phyloP scores from a whole-genome alignment of 768 basidiomycete genomes.

The Boletus pseudopeckii region DNA sequence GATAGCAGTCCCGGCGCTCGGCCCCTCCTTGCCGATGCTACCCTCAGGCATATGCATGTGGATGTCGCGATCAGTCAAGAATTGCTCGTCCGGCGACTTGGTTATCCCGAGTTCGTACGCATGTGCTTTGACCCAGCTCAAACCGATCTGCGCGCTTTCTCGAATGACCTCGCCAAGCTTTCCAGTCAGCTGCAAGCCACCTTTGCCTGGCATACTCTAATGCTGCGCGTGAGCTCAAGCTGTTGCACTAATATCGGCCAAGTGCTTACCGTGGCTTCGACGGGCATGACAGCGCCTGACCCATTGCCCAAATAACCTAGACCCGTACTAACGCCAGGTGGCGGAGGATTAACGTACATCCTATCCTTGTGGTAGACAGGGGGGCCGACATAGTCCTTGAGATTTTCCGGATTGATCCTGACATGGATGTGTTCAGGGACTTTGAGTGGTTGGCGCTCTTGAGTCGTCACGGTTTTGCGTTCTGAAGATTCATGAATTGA shows the following conservation, averaged over 20 bases:
- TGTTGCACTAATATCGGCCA: not conserved
- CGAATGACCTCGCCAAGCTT: slow-evolving; percentile 98
- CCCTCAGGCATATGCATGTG: slow-evolving; percentile 98
- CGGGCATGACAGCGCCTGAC: slow-evolving; percentile 93
- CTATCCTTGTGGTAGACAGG: slow-evolving; percentile 94
- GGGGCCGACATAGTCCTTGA: slow-evolving; percentile 97
- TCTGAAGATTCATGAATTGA: slow-evolving; percentile 30
- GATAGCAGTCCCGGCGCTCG: slow-evolving; percentile 94
- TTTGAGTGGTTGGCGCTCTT: slow-evolving; percentile 71
- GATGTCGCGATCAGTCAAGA: slow-evolving; percentile 82
- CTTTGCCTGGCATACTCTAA: slow-evolving; percentile 96
- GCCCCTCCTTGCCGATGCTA: slow-evolving; percentile 91
- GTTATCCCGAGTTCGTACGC: slow-evolving; percentile 90
- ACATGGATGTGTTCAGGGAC: slow-evolving; percentile 80
- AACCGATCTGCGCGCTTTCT: slow-evolving; percentile 91
- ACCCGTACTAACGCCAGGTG: slow-evolving; percentile 92
- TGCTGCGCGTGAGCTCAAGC: not conserved
- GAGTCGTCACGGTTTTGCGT: slow-evolving; percentile 65
- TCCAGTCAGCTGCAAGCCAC: slow-evolving; percentile 86
- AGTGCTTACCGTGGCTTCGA: slow-evolving; percentile 81
- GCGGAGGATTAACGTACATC: slow-evolving; percentile 76
- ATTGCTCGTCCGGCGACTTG: slow-evolving; percentile 61
- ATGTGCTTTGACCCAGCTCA: slow-evolving; percentile 91
- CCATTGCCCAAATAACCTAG: slow-evolving; percentile 96
- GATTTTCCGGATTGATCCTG: slow-evolving; percentile 76